Evolutionary conservation across 2,329 filamentous ascomycete species (phyloP).

Genomic region (Grosmannia serpens): DNA sequence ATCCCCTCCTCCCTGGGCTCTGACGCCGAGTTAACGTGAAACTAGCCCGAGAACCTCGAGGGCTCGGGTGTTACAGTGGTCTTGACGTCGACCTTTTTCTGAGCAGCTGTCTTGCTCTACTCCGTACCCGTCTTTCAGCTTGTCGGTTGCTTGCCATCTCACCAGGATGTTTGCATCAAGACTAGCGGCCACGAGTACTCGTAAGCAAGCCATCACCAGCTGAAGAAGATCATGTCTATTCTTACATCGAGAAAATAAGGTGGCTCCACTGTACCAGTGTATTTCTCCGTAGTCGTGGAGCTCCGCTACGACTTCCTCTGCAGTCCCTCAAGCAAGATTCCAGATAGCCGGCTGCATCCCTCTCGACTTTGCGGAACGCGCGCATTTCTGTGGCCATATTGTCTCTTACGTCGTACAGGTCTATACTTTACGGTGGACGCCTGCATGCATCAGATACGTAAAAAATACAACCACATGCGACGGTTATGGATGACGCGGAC

Average conservation of each 20-base stretch:
- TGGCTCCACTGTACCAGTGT: background rate
- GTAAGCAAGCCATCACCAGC: background rate
- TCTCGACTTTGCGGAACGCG: background rate
- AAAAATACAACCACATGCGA: background rate
- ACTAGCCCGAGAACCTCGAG: conserved; percentile 51
- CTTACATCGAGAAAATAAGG: background rate
- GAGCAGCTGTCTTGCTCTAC: background rate
- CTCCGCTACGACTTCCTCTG: background rate
- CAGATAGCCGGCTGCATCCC: background rate
- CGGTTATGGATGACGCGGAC: background rate
- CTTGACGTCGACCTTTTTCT: conserved; percentile 48
- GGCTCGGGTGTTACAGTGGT: conserved; percentile 66
- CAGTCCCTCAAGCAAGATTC: background rate
- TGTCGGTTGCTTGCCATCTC: background rate
- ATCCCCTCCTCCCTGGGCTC: background rate
- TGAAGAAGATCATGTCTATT: background rate
- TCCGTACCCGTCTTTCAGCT: background rate
- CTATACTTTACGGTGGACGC: too few relatives aligned
- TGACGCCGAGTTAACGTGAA: background rate
- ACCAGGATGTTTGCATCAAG: background rate
- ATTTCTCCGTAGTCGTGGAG: background rate
- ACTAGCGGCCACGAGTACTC: background rate
- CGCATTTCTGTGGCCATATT: background rate
- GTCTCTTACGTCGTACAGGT: too few relatives aligned
- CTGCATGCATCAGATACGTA: background rate